A percentile compares a stretch with the other conserved stretches of the same genome.
Conservation (phyloP, 768 basidiomycete genomes). For the Trametes cubensis region DNA sequence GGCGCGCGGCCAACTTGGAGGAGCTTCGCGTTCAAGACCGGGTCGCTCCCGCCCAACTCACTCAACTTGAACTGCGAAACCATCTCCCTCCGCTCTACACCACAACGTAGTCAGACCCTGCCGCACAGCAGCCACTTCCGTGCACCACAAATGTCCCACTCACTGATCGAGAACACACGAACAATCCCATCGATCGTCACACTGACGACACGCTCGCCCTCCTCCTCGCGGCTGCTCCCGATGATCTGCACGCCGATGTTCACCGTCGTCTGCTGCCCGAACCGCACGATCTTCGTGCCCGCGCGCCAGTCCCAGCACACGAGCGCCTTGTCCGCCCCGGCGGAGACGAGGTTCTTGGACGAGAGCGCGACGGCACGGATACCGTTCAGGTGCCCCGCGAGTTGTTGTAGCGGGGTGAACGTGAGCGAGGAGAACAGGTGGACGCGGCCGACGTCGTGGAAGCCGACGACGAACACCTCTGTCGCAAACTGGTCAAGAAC, state of each 20-base stretch:
- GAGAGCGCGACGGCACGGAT: conserved; percentile 89
- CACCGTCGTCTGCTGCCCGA: conserved; percentile 91
- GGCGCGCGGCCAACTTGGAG: conserved; percentile 79
- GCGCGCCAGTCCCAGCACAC: conserved; percentile 93
- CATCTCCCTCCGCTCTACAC: conserved; percentile 75
- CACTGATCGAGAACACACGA: conserved; percentile 87
- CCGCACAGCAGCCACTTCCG: not conserved
- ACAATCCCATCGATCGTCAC: conserved; percentile 93
- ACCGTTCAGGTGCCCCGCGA: conserved; percentile 85
- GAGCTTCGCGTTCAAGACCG: conserved; percentile 64
- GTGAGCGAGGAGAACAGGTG: conserved; percentile 87
- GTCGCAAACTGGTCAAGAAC: not conserved
- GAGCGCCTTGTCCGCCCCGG: conserved; percentile 71
- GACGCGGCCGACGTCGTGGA: conserved; percentile 90
- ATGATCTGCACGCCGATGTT: conserved; percentile 90
- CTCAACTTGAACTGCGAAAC: conserved; percentile 88
- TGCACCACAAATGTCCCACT: conserved; percentile 35
- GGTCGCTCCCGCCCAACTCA: conserved; percentile 72
- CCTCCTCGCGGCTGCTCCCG: conserved; percentile 47
- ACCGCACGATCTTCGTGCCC: conserved; percentile 86
- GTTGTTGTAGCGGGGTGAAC: conserved; percentile 80
- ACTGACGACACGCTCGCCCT: conserved; percentile 84
- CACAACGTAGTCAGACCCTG: conserved; percentile 26
- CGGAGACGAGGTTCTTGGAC: conserved; percentile 83
- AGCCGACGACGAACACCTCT: conserved; percentile 92